These are phyloP conservation scores for Falciphora oryzae DNA, from an alignment of 2,329 filamentous ascomycete genomes.

Conservation along the genomic window DNA sequence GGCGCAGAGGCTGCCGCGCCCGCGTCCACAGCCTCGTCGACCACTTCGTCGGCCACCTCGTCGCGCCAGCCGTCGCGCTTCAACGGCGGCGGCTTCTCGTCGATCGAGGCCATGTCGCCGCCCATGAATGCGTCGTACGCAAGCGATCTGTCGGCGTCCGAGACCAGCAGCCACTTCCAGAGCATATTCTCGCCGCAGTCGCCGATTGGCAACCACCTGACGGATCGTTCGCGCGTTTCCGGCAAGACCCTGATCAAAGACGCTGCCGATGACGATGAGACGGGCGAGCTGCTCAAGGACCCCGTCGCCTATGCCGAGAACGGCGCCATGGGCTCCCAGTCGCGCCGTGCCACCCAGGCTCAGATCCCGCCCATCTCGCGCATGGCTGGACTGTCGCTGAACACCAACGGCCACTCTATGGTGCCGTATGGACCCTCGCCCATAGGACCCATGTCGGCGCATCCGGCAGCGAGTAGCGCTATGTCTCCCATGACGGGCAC, in stretches of 20 bases:
- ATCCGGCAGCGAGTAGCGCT: slow-evolving; percentile 28
- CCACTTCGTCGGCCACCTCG: slow-evolving; percentile 39
- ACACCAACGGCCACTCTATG: slow-evolving; percentile 53
- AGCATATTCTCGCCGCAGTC: slow-evolving; percentile 68
- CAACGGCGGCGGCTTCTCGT: slow-evolving; percentile 54
- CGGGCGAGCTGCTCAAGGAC: slow-evolving; percentile 64
- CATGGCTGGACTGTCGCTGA: slow-evolving; percentile 66
- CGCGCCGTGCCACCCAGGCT: slow-evolving; percentile 65
- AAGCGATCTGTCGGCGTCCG: slow-evolving; percentile 54
- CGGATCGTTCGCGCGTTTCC: slow-evolving; percentile 52
- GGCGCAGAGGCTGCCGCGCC: slow-evolving; percentile 32
- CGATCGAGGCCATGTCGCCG: slow-evolving; percentile 56
- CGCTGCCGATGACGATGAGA: slow-evolving; percentile 64
- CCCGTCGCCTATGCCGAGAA: slow-evolving; percentile 70
- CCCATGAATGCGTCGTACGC: slow-evolving; percentile 49
- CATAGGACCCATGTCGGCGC: slow-evolving; percentile 33
- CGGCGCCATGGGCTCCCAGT: slow-evolving; percentile 36
- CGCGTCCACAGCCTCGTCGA: slow-evolving; percentile 32
- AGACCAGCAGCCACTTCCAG: slow-evolving; percentile 48
- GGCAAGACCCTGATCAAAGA: slow-evolving; percentile 70
- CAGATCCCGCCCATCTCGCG: slow-evolving; percentile 59
- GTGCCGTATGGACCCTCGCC: slow-evolving; percentile 36
- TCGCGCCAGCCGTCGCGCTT: slow-evolving; percentile 53
- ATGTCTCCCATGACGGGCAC: slow-evolving; percentile 49
- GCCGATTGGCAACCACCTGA: slow-evolving; percentile 64